Conservation (phyloP, 2,329 filamentous ascomycete species). For the Drechslera avenae region DNA sequence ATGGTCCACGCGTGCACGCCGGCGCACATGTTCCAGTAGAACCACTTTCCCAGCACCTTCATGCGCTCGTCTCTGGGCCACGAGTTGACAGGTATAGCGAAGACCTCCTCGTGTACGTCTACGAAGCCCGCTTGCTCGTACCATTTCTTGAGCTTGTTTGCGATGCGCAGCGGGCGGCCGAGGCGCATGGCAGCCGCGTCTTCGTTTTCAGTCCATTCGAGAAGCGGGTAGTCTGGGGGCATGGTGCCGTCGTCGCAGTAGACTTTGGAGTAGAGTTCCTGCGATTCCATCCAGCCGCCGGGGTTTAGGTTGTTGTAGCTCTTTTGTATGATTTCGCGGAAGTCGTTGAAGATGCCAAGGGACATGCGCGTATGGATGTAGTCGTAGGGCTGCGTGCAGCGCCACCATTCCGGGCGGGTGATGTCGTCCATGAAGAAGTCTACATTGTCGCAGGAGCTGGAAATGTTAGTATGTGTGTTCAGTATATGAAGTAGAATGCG, state of each 20-base stretch:
- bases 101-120: constrained; percentile 59
- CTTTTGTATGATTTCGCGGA: constrained; percentile 60
- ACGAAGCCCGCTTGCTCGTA: constrained; percentile 63
- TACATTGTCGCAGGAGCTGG: constrained; percentile 69
- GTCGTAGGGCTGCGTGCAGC: constrained; percentile 57
- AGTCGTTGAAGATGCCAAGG: constrained; percentile 63
- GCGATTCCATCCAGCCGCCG: constrained; percentile 58
- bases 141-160: constrained; percentile 59
- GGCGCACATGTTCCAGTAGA: constrained; percentile 53
- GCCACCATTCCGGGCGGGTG: constrained; percentile 63
- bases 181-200: constrained; percentile 54
- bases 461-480: constrained; percentile 1
- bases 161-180: constrained; percentile 57
- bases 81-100: constrained; percentile 59
- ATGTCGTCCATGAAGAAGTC: constrained; percentile 75
- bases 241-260: constrained; percentile 62
- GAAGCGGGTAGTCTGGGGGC: constrained; percentile 53
- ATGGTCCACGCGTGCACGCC: constrained; percentile 54
- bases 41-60: constrained; percentile 57
- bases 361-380: constrained; percentile 65
- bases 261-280: constrained; percentile 52
- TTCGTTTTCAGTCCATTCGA: constrained; percentile 54
- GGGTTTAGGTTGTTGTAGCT: constrained; percentile 60
- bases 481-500: neutral
- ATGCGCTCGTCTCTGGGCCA: constrained; percentile 57